Evolutionary conservation across 768 basidiomycete genomes (phyloP), one percentile per base, ranked within the genome.

Genomic region (Leccinum barrowsii): DNA sequence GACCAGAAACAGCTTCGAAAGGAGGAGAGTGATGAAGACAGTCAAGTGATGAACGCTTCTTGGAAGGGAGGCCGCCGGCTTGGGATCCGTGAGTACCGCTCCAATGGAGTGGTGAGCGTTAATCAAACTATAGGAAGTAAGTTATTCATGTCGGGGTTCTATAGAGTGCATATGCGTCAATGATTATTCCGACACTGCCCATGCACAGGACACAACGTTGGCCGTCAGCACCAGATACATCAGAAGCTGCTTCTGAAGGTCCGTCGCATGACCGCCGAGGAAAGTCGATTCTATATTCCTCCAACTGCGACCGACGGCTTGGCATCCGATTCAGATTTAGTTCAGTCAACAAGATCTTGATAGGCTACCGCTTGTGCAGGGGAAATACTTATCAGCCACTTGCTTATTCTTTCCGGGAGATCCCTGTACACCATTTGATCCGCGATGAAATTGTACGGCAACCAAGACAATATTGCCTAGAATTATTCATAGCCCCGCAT

Each of bases 1-100:
- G 78, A 0, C 71, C 78, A 11, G 75, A 78, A n/a, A 63, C 80
- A 4, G 76, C 73, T 0, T 65, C 75, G 49, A 71, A 76, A 59
- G 71, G 84, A 58, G 73, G 78, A 51, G 70, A 76, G 58, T 86
- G 32, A 85, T 63, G 71, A 76, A 30, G 83, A 89, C 68, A 32
- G 85, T 1, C 83, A 87, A 65, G 61, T 83, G 24, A 70, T 76
- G 7, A 78, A 79, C 0, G 55, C 61, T 13, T 67, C 52, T 50
- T 58, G 63, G 17, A 56, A 69, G 47, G 59, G 76, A 15, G 78
- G 80, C n/a, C 54, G 59, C 17, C 65, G 59, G 51, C 57, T 62
- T 49, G 32, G 46, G 32, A 59, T 63, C 17, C 59, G 59, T 56
- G 32, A 49, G 51, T 52, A 19, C 3, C 22, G 50, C 48, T 40